Base-by-base conservation (phyloP, 345 rosid species). In the Sisymbrium irio region DNA sequence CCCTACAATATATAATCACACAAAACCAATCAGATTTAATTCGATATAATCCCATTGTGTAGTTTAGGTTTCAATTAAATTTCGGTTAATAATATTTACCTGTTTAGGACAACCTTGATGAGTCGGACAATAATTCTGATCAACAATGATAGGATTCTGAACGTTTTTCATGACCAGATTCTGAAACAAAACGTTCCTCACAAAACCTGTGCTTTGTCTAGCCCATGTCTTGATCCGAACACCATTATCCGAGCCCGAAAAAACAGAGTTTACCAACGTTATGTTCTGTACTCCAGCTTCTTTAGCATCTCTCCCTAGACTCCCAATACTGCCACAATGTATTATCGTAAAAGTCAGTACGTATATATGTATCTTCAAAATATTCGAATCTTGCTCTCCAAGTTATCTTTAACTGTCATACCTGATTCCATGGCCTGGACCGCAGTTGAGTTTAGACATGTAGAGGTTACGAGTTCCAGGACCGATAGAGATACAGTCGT, bases 361-460 rank as follows among this genome's bases (percentile, higher is more conserved):
- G 35, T 18, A 41, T 41, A 7, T 15, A 18, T 5, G 35, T 18
- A 41, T 41, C 11, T 6, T 2, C 0, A 18, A 17, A 15, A 57
- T 0, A 47, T 47, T 13, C 46, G 35, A 65, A 36, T 30, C 72
- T 65, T 73, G 51, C 51, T 17, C 0, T 17, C 12, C 77, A 65
- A 57, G 60, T 10, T 19, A 49, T 39, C 32, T 40, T 20, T 44
- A 9, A 4, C 0, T 50, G 7, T 18, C 20, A 19, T 61, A 83
- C 86, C 89, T 86, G 22, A 86, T 77, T 10, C 88, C 91, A 25
- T 85, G 92, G 50, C 92, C 92, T 14, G 92, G 92, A 59, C 92
- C 92, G 36, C 92, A 87, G 3, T 73, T 50, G 19, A 85, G 72
- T 19, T 75, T 65, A 50, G 81, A 72, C 51, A 87, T 78, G 72